These are phyloP conservation scores for Erysimum pusillum DNA, from an alignment of 441 rosid species.

Conservation along the genomic window DNA sequence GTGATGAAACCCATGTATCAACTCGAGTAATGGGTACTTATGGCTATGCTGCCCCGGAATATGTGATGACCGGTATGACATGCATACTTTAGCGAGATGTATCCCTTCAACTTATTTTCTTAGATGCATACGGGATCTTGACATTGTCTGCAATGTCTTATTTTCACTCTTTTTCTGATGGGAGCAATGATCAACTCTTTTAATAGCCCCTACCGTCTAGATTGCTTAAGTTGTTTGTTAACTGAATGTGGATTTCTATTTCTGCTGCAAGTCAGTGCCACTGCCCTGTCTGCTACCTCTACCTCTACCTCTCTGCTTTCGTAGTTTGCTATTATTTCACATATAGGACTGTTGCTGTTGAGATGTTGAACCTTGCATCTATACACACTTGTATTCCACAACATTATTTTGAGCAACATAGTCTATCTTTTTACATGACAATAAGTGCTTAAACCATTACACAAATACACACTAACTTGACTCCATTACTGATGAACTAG, in stretches of 20 bases:
- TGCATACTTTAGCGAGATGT: slow-evolving; percentile 18
- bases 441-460: slow-evolving; percentile 21
- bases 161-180: background rate
- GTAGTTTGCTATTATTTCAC: slow-evolving; percentile 15
- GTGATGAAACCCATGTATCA: slow-evolving; percentile 96
- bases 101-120: background rate
- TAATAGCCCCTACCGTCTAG: background rate
- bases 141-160: background rate
- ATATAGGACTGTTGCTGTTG: background rate
- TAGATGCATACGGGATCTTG: slow-evolving; percentile 24
- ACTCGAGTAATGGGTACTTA: slow-evolving; percentile 99
- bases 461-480: slow-evolving; percentile 37
- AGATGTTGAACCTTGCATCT: slow-evolving; percentile 27
- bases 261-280: slow-evolving; percentile 14
- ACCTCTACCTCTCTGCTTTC: slow-evolving; percentile 21
- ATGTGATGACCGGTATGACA: slow-evolving; percentile 93
- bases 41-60: slow-evolving; percentile 99
- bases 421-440: slow-evolving; percentile 16
- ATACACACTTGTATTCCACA: slow-evolving; percentile 6
- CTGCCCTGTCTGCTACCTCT: slow-evolving; percentile 1
- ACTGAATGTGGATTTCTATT: slow-evolving; percentile 10
- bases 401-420: background rate
- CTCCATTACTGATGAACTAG: slow-evolving; percentile 56
- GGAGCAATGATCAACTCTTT: slow-evolving; percentile 19
- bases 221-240: slow-evolving; percentile 21